These are phyloP conservation scores for Chalara sp. DNA, from an alignment of 2,329 filamentous ascomycete genomes.

Conservation along the genomic window DNA sequence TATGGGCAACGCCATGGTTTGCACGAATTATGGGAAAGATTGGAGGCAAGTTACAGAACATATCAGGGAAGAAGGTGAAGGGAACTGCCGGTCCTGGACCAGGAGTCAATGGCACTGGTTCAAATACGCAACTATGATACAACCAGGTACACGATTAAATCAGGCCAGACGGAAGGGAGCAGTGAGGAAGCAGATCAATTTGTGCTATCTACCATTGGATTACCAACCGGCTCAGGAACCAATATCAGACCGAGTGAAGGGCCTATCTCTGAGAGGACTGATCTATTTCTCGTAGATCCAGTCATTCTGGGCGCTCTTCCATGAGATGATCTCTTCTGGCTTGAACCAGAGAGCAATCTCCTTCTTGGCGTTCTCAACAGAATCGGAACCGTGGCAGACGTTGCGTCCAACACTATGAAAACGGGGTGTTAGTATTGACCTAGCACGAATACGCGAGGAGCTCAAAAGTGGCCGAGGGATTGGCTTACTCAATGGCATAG, in stretches of 20 bases:
- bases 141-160: no score
- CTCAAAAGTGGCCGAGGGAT: not conserved
- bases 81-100: no score
- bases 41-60: not conserved
- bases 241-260: no score
- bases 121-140: no score
- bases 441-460: not conserved
- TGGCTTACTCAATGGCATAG: conserved; percentile 45
- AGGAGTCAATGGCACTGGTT: no score
- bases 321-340: conserved; percentile 75
- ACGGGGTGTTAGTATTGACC: no score
- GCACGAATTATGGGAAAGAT: conserved; percentile 40
- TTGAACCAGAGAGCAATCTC: conserved; percentile 99
- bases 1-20: conserved; percentile 92
- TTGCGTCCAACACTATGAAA: conserved; percentile 69
- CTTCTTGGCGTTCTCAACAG: conserved; percentile 98
- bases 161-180: no score
- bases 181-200: not conserved
- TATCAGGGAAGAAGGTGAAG: no score
- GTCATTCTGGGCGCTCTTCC: conserved; percentile 77
- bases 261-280: no score
- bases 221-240: no score
- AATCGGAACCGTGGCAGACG: conserved; percentile 99
- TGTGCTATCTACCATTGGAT: conserved; percentile 1
- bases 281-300: conserved; percentile 93